A percentile compares a stretch with the other conserved stretches of the same genome.
Conservation (phyloP, 768 basidiomycete species). For the Amanita inopinata region DNA sequence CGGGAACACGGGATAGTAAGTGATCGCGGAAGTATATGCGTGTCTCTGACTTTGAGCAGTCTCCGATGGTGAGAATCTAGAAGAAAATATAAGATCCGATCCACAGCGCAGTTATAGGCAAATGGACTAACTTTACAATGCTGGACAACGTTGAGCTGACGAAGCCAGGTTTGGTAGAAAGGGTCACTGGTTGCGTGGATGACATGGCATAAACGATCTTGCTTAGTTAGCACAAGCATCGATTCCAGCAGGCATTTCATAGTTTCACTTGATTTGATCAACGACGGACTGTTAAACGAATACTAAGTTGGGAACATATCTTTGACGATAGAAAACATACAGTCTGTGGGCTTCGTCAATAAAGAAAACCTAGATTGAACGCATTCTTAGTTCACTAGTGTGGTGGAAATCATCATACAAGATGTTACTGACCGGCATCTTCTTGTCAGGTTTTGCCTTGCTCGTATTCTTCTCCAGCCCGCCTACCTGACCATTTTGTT, state of each 20-base stretch:
- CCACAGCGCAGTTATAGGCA: neutral
- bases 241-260: slow-evolving; percentile 83
- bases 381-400: neutral
- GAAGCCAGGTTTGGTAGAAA: slow-evolving; percentile 77
- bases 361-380: slow-evolving; percentile 42
- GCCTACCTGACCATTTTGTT: slow-evolving; percentile 14
- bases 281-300: slow-evolving; percentile 39
- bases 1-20: slow-evolving; percentile 62
- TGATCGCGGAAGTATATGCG: slow-evolving; percentile 54
- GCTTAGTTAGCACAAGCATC: slow-evolving; percentile 81
- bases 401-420: slow-evolving; percentile 17
- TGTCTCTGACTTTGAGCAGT: slow-evolving; percentile 67
- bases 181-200: slow-evolving; percentile 78
- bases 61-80: slow-evolving; percentile 71
- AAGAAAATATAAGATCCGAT: neutral
- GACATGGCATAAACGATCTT: slow-evolving; percentile 77
- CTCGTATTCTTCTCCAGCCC: slow-evolving; percentile 25
- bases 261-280: slow-evolving; percentile 68
- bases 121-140: slow-evolving; percentile 56
- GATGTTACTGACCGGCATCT: slow-evolving; percentile 40
- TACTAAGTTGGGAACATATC: slow-evolving; percentile 1
- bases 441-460: slow-evolving; percentile 38
- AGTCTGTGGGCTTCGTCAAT: slow-evolving; percentile 83
- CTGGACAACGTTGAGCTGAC: slow-evolving; percentile 72
- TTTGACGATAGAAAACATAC: slow-evolving; percentile 26